Percentiles rank a stretch among this genome's conserved stretches.
phyloP scores from a whole-genome alignment of 352 stramenopile genomes.

The Phytophthora multivora region DNA sequence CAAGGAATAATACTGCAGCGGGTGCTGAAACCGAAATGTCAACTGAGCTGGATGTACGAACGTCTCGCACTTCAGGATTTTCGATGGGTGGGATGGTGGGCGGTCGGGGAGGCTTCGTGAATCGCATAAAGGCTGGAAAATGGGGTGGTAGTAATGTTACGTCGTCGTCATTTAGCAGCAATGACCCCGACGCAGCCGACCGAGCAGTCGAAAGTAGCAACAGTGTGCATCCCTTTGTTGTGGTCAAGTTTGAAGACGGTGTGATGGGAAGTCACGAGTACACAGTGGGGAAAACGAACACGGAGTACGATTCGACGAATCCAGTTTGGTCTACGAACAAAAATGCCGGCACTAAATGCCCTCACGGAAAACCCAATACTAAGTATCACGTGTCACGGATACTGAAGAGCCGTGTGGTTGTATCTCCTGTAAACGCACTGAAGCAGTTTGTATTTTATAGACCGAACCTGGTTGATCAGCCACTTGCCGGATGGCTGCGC shows the following conservation, averaged over 20 bases:
- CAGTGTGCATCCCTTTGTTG: conserved; percentile 66
- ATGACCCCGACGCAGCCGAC: conserved; percentile 26
- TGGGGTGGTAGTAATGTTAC: conserved; percentile 42
- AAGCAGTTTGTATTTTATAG: conserved; percentile 86
- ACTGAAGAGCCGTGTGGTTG: conserved; percentile 62
- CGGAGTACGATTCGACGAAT: conserved; percentile 74
- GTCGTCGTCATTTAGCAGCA: conserved; percentile 30
- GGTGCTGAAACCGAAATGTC: conserved; percentile 21
- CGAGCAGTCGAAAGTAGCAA: conserved; percentile 21
- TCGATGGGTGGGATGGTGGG: conserved; percentile 47
- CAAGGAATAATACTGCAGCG: conserved; percentile 8
- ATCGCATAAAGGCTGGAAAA: conserved; percentile 70
- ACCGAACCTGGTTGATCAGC: conserved; percentile 33
- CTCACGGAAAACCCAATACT: conserved; percentile 66
- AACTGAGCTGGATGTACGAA: conserved; percentile 20
- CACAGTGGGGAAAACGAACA: conserved; percentile 84
- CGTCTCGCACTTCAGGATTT: conserved; percentile 54
- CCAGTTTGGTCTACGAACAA: conserved; percentile 83
- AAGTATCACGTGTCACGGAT: conserved; percentile 62
- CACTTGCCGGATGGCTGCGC: conserved; percentile 66
- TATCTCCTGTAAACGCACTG: conserved; percentile 67
- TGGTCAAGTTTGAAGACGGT: conserved; percentile 72
- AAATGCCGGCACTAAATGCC: conserved; percentile 49
- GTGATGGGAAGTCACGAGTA: conserved; percentile 55
- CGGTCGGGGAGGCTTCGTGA: conserved; percentile 61